Percentiles rank a stretch among this genome's conserved stretches.
These are phyloP conservation scores for Chlorella sp. DNA, from an alignment of 139 green algal genomes.

Conservation along the genomic window DNA sequence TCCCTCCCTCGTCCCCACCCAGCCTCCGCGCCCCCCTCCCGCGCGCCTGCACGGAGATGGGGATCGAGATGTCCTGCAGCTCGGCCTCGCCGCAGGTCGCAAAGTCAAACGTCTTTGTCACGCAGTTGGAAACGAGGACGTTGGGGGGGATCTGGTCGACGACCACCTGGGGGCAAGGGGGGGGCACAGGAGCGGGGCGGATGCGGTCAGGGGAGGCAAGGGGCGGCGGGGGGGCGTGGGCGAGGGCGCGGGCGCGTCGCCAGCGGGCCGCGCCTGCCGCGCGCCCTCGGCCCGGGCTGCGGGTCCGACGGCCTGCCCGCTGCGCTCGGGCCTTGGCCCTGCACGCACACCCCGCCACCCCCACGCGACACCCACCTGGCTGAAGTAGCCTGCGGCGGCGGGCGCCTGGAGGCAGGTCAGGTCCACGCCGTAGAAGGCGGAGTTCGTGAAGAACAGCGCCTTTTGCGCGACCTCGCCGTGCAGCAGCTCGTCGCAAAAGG, in stretches of 20 bases:
- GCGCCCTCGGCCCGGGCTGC: no score
- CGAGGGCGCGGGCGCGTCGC: no score
- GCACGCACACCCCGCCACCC: neutral
- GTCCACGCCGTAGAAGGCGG: slow-evolving; percentile 89
- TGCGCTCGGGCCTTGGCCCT: no score
- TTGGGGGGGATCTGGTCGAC: slow-evolving; percentile 90
- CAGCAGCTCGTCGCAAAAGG: slow-evolving; percentile 85
- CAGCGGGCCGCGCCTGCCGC: no score
- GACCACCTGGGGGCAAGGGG: slow-evolving; percentile 72
- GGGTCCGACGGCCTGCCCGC: no score
- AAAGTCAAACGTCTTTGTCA: slow-evolving; percentile 81
- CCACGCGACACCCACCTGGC: slow-evolving; percentile 16
- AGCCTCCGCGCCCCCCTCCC: no score
- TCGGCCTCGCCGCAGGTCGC: slow-evolving; percentile 62
- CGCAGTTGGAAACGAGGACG: slow-evolving; percentile 64
- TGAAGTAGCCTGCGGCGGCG: slow-evolving; percentile 60
- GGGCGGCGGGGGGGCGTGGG: no score
- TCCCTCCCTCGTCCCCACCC: no score
- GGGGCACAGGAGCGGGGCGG: neutral
- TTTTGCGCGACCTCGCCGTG: slow-evolving; percentile 74
- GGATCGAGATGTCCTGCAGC: slow-evolving; percentile 83
- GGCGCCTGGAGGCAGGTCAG: slow-evolving; percentile 70
- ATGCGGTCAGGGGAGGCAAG: no score
- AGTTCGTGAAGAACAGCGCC: slow-evolving; percentile 77
- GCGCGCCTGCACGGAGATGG: slow-evolving; percentile 54